Evolutionary conservation across 2,329 filamentous ascomycete genomes (phyloP).

Genomic region (Aureobasidium zeae): DNA sequence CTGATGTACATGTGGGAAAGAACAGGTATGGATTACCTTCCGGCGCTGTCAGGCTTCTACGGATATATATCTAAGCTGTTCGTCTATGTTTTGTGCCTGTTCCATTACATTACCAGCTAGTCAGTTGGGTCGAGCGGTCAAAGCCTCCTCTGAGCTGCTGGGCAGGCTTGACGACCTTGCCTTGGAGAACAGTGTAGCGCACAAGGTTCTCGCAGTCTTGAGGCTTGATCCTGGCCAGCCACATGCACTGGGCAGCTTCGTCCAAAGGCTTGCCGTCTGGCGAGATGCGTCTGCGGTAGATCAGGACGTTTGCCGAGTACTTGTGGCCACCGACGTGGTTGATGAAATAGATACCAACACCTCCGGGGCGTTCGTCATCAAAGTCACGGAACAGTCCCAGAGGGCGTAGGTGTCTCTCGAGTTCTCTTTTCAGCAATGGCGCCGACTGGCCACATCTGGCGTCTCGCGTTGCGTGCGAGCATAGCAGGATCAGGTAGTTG

Average conservation of each 20-base stretch:
- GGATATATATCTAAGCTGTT: constrained; percentile 1
- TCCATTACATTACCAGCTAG: constrained; percentile 62
- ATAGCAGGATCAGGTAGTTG: constrained; percentile 79
- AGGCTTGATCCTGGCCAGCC: constrained; percentile 74
- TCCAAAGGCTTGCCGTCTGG: constrained; percentile 17
- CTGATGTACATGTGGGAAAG: background rate
- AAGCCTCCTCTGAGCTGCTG: constrained; percentile 82
- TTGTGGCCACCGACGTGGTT: constrained; percentile 95
- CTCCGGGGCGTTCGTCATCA: constrained; percentile 79
- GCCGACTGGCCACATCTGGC: constrained; percentile 91
- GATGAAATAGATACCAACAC: constrained; percentile 93
- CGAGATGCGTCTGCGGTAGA: constrained; percentile 58
- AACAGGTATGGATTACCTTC: background rate
- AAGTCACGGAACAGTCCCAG: constrained; percentile 78
- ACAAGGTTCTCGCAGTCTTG: constrained; percentile 92
- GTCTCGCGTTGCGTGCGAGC: constrained; percentile 89
- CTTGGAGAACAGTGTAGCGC: constrained; percentile 78
- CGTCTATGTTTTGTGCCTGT: background rate
- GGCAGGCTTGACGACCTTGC: constrained; percentile 86
- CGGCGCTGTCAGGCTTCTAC: background rate
- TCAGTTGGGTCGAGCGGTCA: constrained; percentile 66
- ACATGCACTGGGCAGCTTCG: constrained; percentile 76
- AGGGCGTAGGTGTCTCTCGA: constrained; percentile 79
- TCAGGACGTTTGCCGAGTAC: constrained; percentile 87
- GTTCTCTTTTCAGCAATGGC: constrained; percentile 75